Percentiles rank a stretch among this genome's conserved stretches.
These are phyloP conservation scores for Meripilus lineatus DNA, from an alignment of 1,284 basidiomycete species.

Conservation along the genomic window DNA sequence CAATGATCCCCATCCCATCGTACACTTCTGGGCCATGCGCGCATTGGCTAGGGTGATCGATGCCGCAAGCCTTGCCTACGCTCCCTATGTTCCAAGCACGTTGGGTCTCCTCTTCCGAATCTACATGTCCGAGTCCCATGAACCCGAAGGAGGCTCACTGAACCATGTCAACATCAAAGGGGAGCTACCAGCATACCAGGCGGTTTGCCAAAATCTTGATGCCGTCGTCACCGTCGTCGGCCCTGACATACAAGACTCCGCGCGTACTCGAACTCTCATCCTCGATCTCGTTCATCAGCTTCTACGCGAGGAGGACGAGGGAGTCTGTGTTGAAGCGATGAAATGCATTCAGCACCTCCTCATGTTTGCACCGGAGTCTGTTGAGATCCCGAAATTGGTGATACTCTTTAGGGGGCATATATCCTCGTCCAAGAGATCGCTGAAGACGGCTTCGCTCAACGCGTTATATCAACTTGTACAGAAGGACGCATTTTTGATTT, in stretches of 20 bases:
- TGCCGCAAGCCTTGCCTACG: constrained; percentile 89
- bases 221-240: constrained; percentile 93
- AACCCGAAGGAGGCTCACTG: constrained; percentile 88
- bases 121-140: constrained; percentile 90
- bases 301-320: constrained; percentile 81
- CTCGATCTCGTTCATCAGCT: constrained; percentile 87
- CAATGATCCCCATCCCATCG: constrained; percentile 94
- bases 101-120: constrained; percentile 90
- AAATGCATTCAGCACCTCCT: constrained; percentile 95
- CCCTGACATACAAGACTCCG: constrained; percentile 91
- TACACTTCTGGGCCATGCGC: constrained; percentile 90
- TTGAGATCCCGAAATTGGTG: constrained; percentile 77
- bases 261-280: constrained; percentile 76
- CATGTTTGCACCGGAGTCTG: constrained; percentile 88
- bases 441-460: constrained; percentile 93
- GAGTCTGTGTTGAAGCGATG: constrained; percentile 89
- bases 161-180: constrained; percentile 84
- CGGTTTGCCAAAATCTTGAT: constrained; percentile 88
- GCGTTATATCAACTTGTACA: constrained; percentile 97
- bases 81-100: constrained; percentile 84
- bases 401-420: constrained; percentile 73
- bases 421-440: constrained; percentile 71
- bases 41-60: constrained; percentile 88
- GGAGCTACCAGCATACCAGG: constrained; percentile 88
- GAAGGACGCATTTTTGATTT: constrained; percentile 89